Evolutionary conservation across 164 flowering plant genomes (phyloP).

Genomic region (Protea cynaroides): DNA sequence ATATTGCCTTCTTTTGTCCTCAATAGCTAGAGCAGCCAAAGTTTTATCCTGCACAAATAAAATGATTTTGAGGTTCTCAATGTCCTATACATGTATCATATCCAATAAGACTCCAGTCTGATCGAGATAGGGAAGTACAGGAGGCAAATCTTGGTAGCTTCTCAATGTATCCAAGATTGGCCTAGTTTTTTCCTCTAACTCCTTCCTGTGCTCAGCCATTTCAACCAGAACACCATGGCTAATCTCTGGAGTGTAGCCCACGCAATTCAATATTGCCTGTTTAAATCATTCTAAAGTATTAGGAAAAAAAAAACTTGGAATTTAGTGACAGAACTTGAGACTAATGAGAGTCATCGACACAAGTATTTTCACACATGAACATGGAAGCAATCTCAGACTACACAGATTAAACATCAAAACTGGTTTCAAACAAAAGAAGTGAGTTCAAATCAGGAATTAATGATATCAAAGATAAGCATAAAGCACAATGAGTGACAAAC

Average conservation of each 20-base stretch:
- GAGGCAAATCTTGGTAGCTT: constrained; percentile 98
- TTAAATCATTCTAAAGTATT: background rate
- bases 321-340: background rate
- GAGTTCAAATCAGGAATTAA: background rate
- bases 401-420: background rate
- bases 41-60: constrained; percentile 68
- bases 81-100: background rate
- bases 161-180: constrained; percentile 86
- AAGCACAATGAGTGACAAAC: no score
- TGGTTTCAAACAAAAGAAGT: background rate
- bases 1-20: constrained; percentile 87
- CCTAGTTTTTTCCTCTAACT: constrained; percentile 86
- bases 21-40: constrained; percentile 87
- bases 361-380: background rate
- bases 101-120: background rate
- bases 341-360: background rate
- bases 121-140: constrained; percentile 38
- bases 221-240: constrained; percentile 88
- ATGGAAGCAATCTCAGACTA: background rate
- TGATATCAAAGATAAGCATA: no score
- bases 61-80: background rate
- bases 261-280: constrained; percentile 79
- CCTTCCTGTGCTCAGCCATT: constrained; percentile 85
- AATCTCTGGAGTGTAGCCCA: constrained; percentile 81
- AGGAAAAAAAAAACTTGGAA: background rate